Base-by-base conservation (phyloP, 371 early-diverging fungal genomes). In the Mucor piriformis region DNA sequence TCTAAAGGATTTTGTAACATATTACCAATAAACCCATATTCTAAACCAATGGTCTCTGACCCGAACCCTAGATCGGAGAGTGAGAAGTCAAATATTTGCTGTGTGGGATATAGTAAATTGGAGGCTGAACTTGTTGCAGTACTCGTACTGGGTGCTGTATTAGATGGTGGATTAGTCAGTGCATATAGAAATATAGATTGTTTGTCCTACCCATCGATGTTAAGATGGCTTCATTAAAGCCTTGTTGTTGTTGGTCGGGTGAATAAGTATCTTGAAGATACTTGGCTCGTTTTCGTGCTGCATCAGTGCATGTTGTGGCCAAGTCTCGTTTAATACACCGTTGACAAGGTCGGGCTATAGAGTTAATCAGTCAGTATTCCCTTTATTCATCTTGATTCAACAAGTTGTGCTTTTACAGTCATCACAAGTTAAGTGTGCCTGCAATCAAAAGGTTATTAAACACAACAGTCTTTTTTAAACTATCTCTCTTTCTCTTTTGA, bases 281-380 rank as follows among this genome's bases (percentile, higher is more conserved):
- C 74, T 94, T 94, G 12, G 93, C 92, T 69, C 81, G 85, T 62
- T 91, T 92, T 55, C 92, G 79, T 32, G 76, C 68, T 4, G 90
- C 92, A 57, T 92, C 92, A 2, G 82, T 76, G 60, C 93, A 93
- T 3, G 88, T 78, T 18, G 57, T 81, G 7, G 77, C 86, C 21
- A 89, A 61, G 25, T 88, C 89, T 50, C 88, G 73, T 69, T 88
- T 89, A 15, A 89, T 76, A 66, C 94, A 93, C 0, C 92, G 83
- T 25, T 78, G 75, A 63, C 94, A 93, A n/a, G 94, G 94, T 33
- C 94, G 83, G n/a, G 77, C 82, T 83, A 70, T 13, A 48, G n/a
- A n/a, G n/a, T n/a, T 11, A 48, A 48, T 10, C 29, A 40, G 12
- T n/a, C 10, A 32, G 18, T 24, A 51, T 24, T 47, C 11, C 24